Conservation (phyloP, 2,329 filamentous ascomycete species). For the Orbilia blumenaviensis region DNA sequence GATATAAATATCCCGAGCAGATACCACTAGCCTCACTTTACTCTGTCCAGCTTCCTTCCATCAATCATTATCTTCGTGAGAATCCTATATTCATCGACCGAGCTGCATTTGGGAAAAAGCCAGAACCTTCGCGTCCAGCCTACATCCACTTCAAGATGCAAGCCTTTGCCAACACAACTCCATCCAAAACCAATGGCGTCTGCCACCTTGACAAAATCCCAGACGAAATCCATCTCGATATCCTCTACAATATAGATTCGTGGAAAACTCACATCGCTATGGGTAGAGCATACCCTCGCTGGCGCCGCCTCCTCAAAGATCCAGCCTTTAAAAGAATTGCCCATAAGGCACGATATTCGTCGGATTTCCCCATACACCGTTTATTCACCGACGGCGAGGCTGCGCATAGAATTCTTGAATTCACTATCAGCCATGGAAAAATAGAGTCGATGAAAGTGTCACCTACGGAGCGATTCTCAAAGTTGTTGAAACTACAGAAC, state of each 20-base stretch:
- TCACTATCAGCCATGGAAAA: background rate
- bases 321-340: background rate
- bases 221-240: conserved; percentile 4
- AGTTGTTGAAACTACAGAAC: background rate
- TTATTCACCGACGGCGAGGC: conserved; percentile 4
- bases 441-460: background rate
- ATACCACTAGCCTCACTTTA: background rate
- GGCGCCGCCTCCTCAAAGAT: background rate
- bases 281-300: background rate
- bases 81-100: no score
- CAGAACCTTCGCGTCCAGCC: background rate
- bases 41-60: background rate
- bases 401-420: background rate
- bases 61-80: no score
- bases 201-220: background rate
- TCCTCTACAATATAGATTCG: conserved; percentile 2
- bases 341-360: conserved; percentile 5
- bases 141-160: background rate
- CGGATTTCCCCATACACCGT: background rate
- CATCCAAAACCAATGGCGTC: background rate
- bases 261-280: conserved; percentile 12
- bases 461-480: conserved; percentile 1
- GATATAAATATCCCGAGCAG: background rate
- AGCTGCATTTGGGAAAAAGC: no score
- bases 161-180: background rate